phyloP scores from a whole-genome alignment of 208 protist species.

The Leishmania lainsoni region DNA sequence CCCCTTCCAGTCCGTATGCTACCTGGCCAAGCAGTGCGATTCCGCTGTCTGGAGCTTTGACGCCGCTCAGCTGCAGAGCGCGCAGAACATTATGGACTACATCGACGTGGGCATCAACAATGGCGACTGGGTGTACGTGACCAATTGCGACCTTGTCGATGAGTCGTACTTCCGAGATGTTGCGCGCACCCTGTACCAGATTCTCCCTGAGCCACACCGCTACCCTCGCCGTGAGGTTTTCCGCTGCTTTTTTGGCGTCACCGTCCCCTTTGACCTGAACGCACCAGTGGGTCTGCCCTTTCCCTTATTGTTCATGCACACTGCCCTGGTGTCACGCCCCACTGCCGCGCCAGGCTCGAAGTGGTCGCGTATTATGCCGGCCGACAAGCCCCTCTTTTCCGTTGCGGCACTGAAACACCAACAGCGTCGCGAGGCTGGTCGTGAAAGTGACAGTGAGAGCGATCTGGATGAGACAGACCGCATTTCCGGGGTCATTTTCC shows the following conservation, averaged over 20 bases:
- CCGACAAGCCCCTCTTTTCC: constrained; percentile 43
- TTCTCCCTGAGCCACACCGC: constrained; percentile 73
- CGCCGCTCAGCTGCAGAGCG: constrained; percentile 50
- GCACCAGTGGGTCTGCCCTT: constrained; percentile 56
- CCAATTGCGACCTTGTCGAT: constrained; percentile 66
- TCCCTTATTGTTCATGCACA: constrained; percentile 77
- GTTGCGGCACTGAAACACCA: constrained; percentile 55
- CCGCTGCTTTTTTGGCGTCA: constrained; percentile 74
- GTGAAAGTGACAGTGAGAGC: constrained; percentile 88
- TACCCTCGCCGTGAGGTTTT: constrained; percentile 88
- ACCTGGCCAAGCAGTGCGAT: constrained; percentile 56
- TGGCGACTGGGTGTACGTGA: constrained; percentile 91
- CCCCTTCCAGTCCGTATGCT: constrained; percentile 71
- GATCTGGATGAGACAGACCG: constrained; percentile 72
- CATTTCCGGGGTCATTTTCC: constrained; percentile 82
- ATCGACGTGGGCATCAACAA: constrained; percentile 88
- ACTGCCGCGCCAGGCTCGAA: constrained; percentile 44
- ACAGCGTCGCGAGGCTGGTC: constrained; percentile 55
- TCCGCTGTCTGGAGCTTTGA: constrained; percentile 88
- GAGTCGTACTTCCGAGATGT: constrained; percentile 73
- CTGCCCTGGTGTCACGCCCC: constrained; percentile 62
- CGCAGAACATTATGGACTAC: constrained; percentile 85
- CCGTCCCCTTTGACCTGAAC: constrained; percentile 70
- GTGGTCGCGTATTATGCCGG: constrained; percentile 63
- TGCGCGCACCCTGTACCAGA: constrained; percentile 66